Conservation (phyloP, 2,329 filamentous ascomycete genomes). For the Bipolaris victoriae region DNA sequence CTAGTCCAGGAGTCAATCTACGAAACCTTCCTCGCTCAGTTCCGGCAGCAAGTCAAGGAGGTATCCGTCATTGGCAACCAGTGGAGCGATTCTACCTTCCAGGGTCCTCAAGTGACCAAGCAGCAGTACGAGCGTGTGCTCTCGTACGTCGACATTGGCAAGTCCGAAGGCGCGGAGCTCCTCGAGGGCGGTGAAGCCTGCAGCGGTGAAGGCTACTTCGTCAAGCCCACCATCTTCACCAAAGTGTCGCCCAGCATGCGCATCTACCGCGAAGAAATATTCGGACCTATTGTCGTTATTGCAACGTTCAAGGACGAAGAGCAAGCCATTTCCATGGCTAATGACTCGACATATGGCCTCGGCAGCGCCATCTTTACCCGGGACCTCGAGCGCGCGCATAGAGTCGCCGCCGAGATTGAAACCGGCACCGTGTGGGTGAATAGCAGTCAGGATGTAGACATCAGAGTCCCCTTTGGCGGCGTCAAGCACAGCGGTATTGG, state of each 20-base stretch:
- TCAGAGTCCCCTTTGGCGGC: conserved; percentile 8
- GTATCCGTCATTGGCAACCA: conserved; percentile 42
- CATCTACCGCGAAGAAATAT: conserved; percentile 12
- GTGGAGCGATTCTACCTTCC: conserved; percentile 51
- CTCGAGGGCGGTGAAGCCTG: conserved; percentile 54
- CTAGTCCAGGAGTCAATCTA: conserved; percentile 61
- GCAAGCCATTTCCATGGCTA: conserved; percentile 10
- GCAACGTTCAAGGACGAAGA: conserved; percentile 11
- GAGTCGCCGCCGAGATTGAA: conserved; percentile 8
- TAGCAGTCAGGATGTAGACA: conserved; percentile 8
- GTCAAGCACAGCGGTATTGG: conserved; percentile 11
- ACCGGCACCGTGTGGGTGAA: conserved; percentile 8
- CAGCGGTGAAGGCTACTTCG: conserved; percentile 57
- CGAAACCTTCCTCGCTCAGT: conserved; percentile 62
- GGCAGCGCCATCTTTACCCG: conserved; percentile 47
- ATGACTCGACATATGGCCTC: conserved; percentile 41
- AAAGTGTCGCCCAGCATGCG: conserved; percentile 1
- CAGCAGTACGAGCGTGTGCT: conserved; percentile 53
- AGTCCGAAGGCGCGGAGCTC: conserved; percentile 57
- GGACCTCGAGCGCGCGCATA: conserved; percentile 4
- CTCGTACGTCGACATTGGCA: conserved; percentile 52
- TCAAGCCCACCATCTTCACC: conserved; percentile 51
- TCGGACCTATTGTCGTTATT: conserved; percentile 13
- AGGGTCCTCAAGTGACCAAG: conserved; percentile 55
- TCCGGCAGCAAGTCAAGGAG: conserved; percentile 7